Evolutionary conservation across 768 basidiomycete genomes (phyloP).

Genomic region (Amanita molliuscula): DNA sequence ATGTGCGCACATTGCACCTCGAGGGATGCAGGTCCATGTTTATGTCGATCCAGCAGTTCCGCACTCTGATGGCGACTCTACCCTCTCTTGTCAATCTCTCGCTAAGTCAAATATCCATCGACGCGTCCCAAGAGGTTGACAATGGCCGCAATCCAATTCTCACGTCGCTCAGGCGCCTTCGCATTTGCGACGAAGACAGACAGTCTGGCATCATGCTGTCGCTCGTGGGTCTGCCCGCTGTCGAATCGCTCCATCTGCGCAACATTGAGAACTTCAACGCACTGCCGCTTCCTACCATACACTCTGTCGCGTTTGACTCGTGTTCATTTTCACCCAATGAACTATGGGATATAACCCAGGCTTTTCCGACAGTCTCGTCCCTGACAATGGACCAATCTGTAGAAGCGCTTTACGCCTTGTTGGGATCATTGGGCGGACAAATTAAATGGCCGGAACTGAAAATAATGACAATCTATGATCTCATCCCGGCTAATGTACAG

Average conservation of each 20-base stretch:
- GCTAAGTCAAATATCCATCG: constrained; percentile 23
- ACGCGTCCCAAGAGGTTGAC: constrained; percentile 23
- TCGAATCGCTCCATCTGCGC: constrained; percentile 26
- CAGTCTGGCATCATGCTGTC: constrained; percentile 23
- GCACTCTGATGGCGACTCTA: constrained; percentile 20
- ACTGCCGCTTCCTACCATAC: constrained; percentile 21
- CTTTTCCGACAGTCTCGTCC: constrained; percentile 23
- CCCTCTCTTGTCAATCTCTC: constrained; percentile 31
- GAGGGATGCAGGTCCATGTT: constrained; percentile 27
- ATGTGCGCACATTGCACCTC: constrained; percentile 31
- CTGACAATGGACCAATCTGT: constrained; percentile 25
- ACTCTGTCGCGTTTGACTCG: constrained; percentile 20
- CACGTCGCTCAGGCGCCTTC: constrained; percentile 26
- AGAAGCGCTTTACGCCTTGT: constrained; percentile 19
- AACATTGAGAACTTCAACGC: constrained; percentile 24
- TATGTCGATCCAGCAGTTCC: constrained; percentile 26
- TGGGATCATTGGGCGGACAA: constrained; percentile 9
- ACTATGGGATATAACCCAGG: constrained; percentile 20
- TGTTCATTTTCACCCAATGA: constrained; percentile 24
- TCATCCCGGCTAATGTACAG: constrained; percentile 20
- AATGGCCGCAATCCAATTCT: constrained; percentile 19
- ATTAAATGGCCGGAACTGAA: constrained; percentile 24
- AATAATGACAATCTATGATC: constrained; percentile 21
- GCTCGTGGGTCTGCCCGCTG: constrained; percentile 23
- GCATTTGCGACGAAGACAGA: constrained; percentile 26